A percentile compares a stretch with the other conserved stretches of the same genome.
phyloP scores from a whole-genome alignment of 2,329 filamentous ascomycete genomes.

The Alternaria burnsii region DNA sequence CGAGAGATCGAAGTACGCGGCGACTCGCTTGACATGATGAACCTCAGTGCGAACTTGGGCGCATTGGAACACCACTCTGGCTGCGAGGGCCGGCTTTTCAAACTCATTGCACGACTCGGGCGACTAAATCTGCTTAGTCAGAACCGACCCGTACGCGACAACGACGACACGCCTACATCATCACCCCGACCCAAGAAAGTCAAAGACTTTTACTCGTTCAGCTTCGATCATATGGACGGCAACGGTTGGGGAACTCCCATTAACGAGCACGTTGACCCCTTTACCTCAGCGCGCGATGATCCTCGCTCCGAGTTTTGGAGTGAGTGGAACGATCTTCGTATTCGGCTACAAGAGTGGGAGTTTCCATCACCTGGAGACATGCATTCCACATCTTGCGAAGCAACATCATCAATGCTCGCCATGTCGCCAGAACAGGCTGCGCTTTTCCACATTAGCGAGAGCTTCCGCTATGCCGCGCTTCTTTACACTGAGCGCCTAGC shows the following conservation, averaged over 20 bases:
- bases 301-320: conserved; percentile 73
- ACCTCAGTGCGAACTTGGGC: conserved; percentile 72
- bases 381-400: conserved; percentile 35
- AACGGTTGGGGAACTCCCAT: conserved; percentile 71
- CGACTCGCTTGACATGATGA: conserved; percentile 69
- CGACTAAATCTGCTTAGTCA: conserved; percentile 86
- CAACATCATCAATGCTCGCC: conserved; percentile 32
- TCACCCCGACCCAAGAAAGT: conserved; percentile 45
- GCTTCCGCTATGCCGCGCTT: conserved; percentile 87
- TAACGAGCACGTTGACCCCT: conserved; percentile 54
- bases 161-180: conserved; percentile 44
- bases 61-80: conserved; percentile 86
- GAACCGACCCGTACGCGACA: conserved; percentile 58
- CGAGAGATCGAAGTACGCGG: conserved; percentile 81
- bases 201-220: conserved; percentile 62
- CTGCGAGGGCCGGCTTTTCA: conserved; percentile 87
- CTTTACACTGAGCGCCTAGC: conserved; percentile 90
- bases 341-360: conserved; percentile 81
- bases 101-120: conserved; percentile 82
- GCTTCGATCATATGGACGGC: conserved; percentile 70
- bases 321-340: conserved; percentile 84
- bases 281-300: conserved; percentile 61
- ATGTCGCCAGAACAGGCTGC: conserved; percentile 69
- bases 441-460: conserved; percentile 83
- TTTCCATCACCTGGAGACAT: conserved; percentile 58